Conservation (phyloP, 2,329 filamentous ascomycete genomes). For the Penicillium occitanis region DNA sequence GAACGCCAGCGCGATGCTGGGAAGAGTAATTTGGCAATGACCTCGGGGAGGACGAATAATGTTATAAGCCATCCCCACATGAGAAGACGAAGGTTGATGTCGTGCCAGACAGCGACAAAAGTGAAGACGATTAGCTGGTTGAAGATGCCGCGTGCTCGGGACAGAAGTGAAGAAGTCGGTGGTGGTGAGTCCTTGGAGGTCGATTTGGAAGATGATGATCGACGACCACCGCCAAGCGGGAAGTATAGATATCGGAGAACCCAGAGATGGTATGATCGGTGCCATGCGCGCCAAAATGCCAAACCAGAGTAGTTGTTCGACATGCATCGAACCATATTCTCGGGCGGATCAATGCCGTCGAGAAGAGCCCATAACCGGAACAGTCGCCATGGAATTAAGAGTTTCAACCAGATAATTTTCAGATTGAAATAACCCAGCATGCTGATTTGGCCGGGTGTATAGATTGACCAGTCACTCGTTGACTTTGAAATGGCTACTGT, state of each 20-base stretch:
- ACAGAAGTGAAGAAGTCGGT: slow-evolving; percentile 34
- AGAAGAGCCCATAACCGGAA: slow-evolving; percentile 94
- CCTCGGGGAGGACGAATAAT: slow-evolving; percentile 88
- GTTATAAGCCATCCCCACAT: slow-evolving; percentile 98
- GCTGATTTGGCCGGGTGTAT: slow-evolving; percentile 82
- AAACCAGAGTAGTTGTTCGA: slow-evolving; percentile 89
- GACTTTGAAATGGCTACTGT: slow-evolving; percentile 87
- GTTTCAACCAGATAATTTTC: slow-evolving; percentile 95
- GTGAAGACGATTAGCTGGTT: slow-evolving; percentile 89
- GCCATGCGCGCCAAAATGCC: slow-evolving; percentile 95
- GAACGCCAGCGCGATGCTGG: slow-evolving; percentile 69
- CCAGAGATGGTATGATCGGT: slow-evolving; percentile 93
- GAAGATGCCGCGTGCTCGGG: slow-evolving; percentile 60
- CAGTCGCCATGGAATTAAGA: slow-evolving; percentile 90
- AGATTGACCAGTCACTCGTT: slow-evolving; percentile 74
- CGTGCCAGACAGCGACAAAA: slow-evolving; percentile 97
- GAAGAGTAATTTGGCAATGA: slow-evolving; percentile 69
- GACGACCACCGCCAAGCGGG: slow-evolving; percentile 69
- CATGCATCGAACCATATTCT: slow-evolving; percentile 98
- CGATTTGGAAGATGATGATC: slow-evolving; percentile 34
- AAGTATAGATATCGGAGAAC: slow-evolving; percentile 91
- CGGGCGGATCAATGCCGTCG: slow-evolving; percentile 89
- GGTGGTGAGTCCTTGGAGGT: slow-evolving; percentile 21
- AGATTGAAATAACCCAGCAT: slow-evolving; percentile 95
- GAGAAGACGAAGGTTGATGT: slow-evolving; percentile 84